A percentile compares a stretch with the other conserved stretches of the same genome.
phyloP scores from a whole-genome alignment of 257 asterid genomes.

The Solanum ossicruentum region DNA sequence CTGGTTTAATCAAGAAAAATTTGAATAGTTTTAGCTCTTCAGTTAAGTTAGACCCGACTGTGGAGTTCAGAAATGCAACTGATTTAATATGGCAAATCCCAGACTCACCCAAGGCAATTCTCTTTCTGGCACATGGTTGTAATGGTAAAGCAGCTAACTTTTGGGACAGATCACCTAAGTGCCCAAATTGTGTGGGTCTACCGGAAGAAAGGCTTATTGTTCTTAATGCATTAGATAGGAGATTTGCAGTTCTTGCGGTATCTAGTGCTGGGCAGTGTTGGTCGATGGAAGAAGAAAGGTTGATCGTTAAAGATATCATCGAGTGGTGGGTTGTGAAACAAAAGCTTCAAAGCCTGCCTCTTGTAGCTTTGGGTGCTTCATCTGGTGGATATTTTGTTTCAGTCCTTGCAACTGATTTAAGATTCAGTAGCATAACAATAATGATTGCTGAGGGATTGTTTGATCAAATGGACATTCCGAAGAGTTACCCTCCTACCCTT shows the following conservation, averaged over 20 bases:
- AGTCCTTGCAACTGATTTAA: constrained; percentile 44
- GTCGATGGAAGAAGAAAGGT: constrained; percentile 58
- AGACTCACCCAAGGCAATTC: constrained; percentile 60
- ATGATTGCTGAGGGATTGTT: constrained; percentile 92
- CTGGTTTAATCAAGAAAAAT: constrained; percentile 20
- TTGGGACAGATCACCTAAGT: constrained; percentile 79
- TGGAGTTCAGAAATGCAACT: constrained; percentile 50
- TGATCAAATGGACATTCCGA: constrained; percentile 34
- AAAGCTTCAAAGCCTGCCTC: constrained; percentile 48
- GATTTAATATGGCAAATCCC: constrained; percentile 84
- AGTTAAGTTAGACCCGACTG: constrained; percentile 45
- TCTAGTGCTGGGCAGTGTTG: constrained; percentile 78
- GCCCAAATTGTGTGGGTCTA: constrained; percentile 69
- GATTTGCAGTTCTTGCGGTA: constrained; percentile 65
- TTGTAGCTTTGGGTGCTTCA: constrained; percentile 84
- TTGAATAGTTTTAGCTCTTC: constrained; percentile 44
- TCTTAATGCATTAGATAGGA: constrained; percentile 69
- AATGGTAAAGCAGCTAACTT: constrained; percentile 73
- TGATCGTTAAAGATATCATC: constrained; percentile 41
- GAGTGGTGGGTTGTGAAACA: constrained; percentile 51
- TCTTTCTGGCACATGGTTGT: constrained; percentile 93
- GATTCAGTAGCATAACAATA: constrained; percentile 39
- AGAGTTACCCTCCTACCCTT: constrained; percentile 65
- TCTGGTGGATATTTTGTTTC: constrained; percentile 96
- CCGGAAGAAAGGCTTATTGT: constrained; percentile 88